Evolutionary conservation across 768 basidiomycete genomes (phyloP), one percentile per base, ranked within the genome.

Genomic region (Kwoniella shandongensis): DNA sequence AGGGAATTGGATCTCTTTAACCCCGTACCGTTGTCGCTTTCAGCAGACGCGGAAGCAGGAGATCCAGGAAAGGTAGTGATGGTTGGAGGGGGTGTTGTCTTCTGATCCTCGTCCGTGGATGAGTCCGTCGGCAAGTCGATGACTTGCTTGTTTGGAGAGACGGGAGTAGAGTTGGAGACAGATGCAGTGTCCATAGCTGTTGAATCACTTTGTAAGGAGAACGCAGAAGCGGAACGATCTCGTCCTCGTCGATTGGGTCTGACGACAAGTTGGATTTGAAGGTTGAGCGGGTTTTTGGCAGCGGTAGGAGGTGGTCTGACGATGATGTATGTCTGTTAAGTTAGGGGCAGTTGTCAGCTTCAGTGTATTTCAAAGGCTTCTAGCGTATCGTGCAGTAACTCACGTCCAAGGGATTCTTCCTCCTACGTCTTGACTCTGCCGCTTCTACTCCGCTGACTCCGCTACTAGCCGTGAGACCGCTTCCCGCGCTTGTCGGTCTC

Each of bases 281-380:
- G 81, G 73, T 93, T 92, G 41, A 93, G 80, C 0, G 91, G 88
- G 63, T 93, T 89, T 61, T 88, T 88, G n/a, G 83, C 81, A 66
- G 86, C 85, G 5, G 88, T 84, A 0, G 90, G 89, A 2, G 91
- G 91, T 4, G 92, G 92, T 47, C 89, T 85, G 53, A 94, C 92
- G 70, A 94, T 85, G 55, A 93, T 88, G 78, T 92, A 91, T 0
- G 88, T 89, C 91, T 93, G 72, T 2, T 44, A 12, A n/a, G 7
- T n/a, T n/a, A n/a, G 22, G 44, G 26, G 46, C 54, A 27, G 53
- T 36, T 32, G 35, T 60, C 55, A 20, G 46, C 39, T 15, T 40
- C 25, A 13, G 10, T 46, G 32, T 46, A 18, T 51, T n/a, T n/a
- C 26, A 26, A 39, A 2, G 38, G 27, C 22, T 25, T 32, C 27